Conservation (phyloP, 2,329 filamentous ascomycete genomes). For the Cadophora sp. region DNA sequence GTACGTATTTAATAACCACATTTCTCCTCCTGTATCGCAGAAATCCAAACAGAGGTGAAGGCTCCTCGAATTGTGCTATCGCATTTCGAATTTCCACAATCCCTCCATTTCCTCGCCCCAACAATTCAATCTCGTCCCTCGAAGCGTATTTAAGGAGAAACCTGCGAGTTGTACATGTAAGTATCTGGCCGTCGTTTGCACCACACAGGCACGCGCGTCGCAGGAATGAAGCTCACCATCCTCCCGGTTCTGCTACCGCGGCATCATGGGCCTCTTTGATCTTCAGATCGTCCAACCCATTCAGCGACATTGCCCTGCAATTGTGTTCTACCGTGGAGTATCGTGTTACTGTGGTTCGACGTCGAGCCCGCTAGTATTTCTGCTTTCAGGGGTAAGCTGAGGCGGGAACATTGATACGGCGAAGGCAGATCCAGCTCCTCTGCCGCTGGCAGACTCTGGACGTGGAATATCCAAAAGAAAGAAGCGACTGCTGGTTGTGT, state of each 20-base stretch:
- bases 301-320: slow-evolving; percentile 79
- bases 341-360: slow-evolving; percentile 24
- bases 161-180: slow-evolving; percentile 58
- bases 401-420: slow-evolving; percentile 42
- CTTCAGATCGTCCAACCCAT: slow-evolving; percentile 84
- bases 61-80: slow-evolving; percentile 80
- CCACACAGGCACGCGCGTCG: slow-evolving; percentile 14
- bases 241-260: slow-evolving; percentile 82
- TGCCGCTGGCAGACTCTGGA: slow-evolving; percentile 34
- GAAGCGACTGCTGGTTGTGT: slow-evolving; percentile 2
- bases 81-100: slow-evolving; percentile 82
- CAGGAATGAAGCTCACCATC: slow-evolving; percentile 69
- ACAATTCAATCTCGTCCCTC: slow-evolving; percentile 84
- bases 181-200: slow-evolving; percentile 19
- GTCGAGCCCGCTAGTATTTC: slow-evolving; percentile 22
- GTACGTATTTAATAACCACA: slow-evolving; percentile 90
- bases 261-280: slow-evolving; percentile 86
- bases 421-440: slow-evolving; percentile 35
- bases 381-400: slow-evolving; percentile 41
- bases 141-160: slow-evolving; percentile 91
- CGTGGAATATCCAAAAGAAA: slow-evolving; percentile 25
- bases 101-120: slow-evolving; percentile 79
- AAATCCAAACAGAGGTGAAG: slow-evolving; percentile 90
- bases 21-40: slow-evolving; percentile 88
- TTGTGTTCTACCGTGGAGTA: slow-evolving; percentile 22